These are phyloP conservation scores for Globisporangium paroecandrum DNA, from an alignment of 352 stramenopile genomes.

Conservation along the genomic window DNA sequence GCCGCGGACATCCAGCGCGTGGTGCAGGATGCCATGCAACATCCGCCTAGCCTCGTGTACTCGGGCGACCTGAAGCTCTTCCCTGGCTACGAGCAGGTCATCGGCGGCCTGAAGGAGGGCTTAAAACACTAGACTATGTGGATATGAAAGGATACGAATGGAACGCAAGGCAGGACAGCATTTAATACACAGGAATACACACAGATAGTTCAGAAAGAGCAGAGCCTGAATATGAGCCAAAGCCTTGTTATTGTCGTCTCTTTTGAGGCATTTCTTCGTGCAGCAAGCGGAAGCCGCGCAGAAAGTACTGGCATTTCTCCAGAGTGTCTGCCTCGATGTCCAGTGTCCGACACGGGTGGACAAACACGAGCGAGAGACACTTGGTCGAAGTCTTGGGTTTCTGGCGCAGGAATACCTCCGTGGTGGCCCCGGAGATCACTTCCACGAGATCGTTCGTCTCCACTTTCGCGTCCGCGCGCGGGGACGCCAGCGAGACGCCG, in stretches of 20 bases:
- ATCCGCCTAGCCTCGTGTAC: constrained; percentile 81
- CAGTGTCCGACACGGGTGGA: constrained; percentile 65
- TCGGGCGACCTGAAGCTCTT: constrained; percentile 76
- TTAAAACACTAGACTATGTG: constrained; percentile 21
- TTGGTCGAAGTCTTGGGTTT: constrained; percentile 25
- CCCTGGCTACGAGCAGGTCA: constrained; percentile 80
- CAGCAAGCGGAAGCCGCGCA: constrained; percentile 61
- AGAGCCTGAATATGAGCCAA: neutral
- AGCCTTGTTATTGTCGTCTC: constrained; percentile 10
- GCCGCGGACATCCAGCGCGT: constrained; percentile 83
- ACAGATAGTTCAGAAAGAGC: neutral
- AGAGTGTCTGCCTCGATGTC: constrained; percentile 57
- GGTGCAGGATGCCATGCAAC: constrained; percentile 68
- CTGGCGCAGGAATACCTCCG: constrained; percentile 43
- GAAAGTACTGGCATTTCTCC: constrained; percentile 40
- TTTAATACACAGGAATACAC: neutral
- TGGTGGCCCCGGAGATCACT: constrained; percentile 43
- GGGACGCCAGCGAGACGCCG: constrained; percentile 26
- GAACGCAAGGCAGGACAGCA: constrained; percentile 1
- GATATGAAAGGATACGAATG: neutral
- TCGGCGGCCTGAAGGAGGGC: constrained; percentile 70
- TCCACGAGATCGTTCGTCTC: constrained; percentile 53
- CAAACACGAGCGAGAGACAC: constrained; percentile 72
- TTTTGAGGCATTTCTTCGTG: constrained; percentile 42
- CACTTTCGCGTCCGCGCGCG: constrained; percentile 40